Conservation (phyloP, 2,329 filamentous ascomycete species). For the Apiospora rasikravindrae region DNA sequence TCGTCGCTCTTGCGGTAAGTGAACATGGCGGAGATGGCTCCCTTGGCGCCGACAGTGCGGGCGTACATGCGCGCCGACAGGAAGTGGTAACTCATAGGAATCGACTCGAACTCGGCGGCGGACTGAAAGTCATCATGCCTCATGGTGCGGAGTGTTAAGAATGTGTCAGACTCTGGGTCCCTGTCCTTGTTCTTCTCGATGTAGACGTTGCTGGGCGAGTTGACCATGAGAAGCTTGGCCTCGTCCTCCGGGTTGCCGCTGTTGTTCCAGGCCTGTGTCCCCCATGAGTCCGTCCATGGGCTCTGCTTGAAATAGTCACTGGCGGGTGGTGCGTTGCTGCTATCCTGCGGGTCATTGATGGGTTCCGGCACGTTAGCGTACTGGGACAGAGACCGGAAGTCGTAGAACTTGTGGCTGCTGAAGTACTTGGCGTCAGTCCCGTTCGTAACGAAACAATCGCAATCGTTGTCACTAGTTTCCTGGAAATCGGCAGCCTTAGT, state of each 20-base stretch:
- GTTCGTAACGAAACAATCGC: constrained; percentile 54
- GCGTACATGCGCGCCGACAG: constrained; percentile 55
- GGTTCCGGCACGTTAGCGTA: constrained; percentile 40
- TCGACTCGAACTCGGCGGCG: constrained; percentile 53
- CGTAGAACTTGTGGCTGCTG: constrained; percentile 52
- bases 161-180: constrained; percentile 42
- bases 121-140: constrained; percentile 52
- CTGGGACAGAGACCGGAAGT: constrained; percentile 50
- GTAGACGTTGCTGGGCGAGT: constrained; percentile 50
- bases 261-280: constrained; percentile 40
- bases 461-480: constrained; percentile 37
- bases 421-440: constrained; percentile 48
- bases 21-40: constrained; percentile 59
- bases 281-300: constrained; percentile 39
- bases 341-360: constrained; percentile 32
- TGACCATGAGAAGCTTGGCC: constrained; percentile 41
- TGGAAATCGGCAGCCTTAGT: constrained; percentile 27
- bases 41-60: constrained; percentile 51
- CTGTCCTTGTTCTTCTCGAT: constrained; percentile 46
- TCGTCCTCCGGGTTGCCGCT: constrained; percentile 29
- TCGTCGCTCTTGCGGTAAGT: constrained; percentile 50
- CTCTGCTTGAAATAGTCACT: constrained; percentile 40
- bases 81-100: constrained; percentile 40
- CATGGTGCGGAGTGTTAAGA: constrained; percentile 52
- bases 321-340: constrained; percentile 34